Evolutionary conservation across 2,329 filamentous ascomycete genomes (phyloP).

Genomic region (Mycosphaerella arachidis): DNA sequence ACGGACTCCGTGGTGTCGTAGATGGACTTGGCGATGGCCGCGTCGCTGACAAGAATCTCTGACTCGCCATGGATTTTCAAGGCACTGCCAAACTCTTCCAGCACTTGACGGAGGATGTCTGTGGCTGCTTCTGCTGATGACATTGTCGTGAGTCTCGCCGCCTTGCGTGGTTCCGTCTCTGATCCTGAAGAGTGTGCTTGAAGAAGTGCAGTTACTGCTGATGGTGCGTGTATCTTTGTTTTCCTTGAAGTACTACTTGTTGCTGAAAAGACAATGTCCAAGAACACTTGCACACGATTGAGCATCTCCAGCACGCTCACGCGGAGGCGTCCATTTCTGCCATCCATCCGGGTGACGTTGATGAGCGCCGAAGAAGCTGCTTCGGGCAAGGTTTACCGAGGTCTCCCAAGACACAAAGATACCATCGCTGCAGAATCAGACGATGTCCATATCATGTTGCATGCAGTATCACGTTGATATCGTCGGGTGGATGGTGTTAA

Average conservation of each 20-base stretch:
- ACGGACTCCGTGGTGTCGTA: slow-evolving; percentile 18
- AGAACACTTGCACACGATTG: background rate
- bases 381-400: background rate
- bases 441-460: background rate
- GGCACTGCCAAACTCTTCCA: background rate
- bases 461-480: background rate
- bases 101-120: background rate
- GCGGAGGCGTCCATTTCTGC: background rate
- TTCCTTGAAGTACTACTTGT: background rate
- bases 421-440: background rate
- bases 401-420: background rate
- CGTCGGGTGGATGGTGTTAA: background rate
- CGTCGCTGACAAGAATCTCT: slow-evolving; percentile 22
- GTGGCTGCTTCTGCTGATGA: background rate
- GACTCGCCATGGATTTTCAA: slow-evolving; percentile 8
- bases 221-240: background rate
- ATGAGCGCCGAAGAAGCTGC: background rate
- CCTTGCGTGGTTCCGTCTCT: background rate
- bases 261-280: background rate
- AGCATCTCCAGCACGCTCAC: background rate
- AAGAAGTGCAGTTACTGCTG: background rate
- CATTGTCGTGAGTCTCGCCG: background rate
- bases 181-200: background rate
- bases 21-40: slow-evolving; percentile 18
- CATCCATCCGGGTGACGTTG: slow-evolving; percentile 3